phyloP scores from a whole-genome alignment of 208 protist species.

The Phytomonas francai region DNA sequence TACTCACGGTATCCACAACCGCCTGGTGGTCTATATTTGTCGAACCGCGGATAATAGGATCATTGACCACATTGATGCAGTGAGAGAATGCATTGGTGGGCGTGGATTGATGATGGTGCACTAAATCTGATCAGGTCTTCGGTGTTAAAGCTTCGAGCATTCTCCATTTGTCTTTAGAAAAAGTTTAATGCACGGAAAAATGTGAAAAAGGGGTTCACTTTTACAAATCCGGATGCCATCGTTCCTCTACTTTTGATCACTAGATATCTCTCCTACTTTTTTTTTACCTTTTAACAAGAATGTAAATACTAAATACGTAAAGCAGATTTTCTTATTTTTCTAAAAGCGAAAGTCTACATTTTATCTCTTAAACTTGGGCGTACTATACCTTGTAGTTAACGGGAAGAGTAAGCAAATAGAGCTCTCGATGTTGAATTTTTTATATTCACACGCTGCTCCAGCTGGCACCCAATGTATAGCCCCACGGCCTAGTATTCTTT shows the following conservation, averaged over 20 bases:
- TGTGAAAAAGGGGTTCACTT: not conserved
- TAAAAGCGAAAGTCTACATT: not conserved
- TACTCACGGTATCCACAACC: constrained; percentile 82
- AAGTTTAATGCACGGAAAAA: not conserved
- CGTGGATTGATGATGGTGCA: constrained; percentile 86
- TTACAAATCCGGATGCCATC: not conserved
- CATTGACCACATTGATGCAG: constrained; percentile 87
- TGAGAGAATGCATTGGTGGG: constrained; percentile 79
- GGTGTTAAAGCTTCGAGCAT: too few species aligned
- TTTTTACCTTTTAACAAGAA: constrained; percentile 8
- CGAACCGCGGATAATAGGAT: constrained; percentile 81
- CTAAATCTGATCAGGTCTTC: constrained; percentile 17
- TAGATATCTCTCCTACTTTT: constrained; percentile 7
- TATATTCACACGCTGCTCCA: constrained; percentile 25
- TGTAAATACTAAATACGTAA: not conserved
- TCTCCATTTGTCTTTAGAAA: not conserved
- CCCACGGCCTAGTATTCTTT: constrained; percentile 53
- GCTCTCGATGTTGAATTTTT: not conserved
- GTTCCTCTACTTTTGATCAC: constrained; percentile 1
- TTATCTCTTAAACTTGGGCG: not conserved
- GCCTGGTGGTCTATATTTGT: constrained; percentile 79
- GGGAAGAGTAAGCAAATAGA: not conserved
- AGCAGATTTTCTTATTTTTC: not conserved
- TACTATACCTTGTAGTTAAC: not conserved
- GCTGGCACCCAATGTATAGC: constrained; percentile 24